Evolutionary conservation across 495 filamentous ascomycete genomes (phyloP), one percentile per base, ranked within the genome.

Genomic region (Penicillium robsamsonii): DNA sequence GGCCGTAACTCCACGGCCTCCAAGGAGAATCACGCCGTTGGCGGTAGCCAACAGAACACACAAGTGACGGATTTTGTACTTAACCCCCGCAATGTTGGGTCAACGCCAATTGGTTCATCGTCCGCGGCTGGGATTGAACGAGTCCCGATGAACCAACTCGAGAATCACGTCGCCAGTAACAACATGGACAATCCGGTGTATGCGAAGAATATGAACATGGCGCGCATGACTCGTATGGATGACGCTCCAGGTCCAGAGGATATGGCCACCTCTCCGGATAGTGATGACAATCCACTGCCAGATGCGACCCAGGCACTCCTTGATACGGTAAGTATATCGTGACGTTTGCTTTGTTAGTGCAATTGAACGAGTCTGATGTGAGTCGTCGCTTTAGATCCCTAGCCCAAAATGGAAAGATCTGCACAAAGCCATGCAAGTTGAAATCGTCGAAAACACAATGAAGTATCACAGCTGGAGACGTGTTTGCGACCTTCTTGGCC

Each of bases 381-480:
- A 42, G 9, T 29, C 5, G 24, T 18, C 49, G 4, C 9, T 46
- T 31, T 30, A 53, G 53, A 53, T 56, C 40, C 43, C 37, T 7
- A 31, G 62, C 50, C 67, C 69, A 5, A 31, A 63, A 29, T 77
- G 76, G 77, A 44, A 44, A 24, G 71, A 79, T 43, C 55, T 80
- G 7, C 58, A 58, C 0, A 55, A 33, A 9, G 59, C 62, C 2
- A 57, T 79, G 22, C 68, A 73, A 56, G 55, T 69, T 0, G 75
- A 79, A 40, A 75, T 75, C 24, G 45, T 70, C 12, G 54, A 66
- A 12, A 75, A 69, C 40, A 58, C 75, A 13, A 47, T 73, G n/a
- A 51, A 64, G 15, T 31, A 22, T 11, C 20, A 53, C 37, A 59
- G 17, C 8, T 70, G 68, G 63, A n/a, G 48, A 1, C 53, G 24